Evolutionary conservation across 2,329 filamentous ascomycete species (phyloP), one percentile per base, ranked within the genome.

Genomic region (Bipolaris oryzae): DNA sequence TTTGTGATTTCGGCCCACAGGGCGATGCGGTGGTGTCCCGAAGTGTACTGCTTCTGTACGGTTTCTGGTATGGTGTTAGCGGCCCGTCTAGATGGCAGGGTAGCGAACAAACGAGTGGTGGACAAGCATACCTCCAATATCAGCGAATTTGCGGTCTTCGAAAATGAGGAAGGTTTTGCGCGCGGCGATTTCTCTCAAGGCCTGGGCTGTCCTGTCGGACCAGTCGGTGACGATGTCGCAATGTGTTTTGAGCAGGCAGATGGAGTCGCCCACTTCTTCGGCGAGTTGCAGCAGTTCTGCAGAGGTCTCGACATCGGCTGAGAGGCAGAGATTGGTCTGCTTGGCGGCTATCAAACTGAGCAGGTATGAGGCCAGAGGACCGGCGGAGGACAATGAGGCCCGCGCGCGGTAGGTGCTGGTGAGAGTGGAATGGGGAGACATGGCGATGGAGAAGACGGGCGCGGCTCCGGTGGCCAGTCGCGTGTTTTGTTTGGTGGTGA

Each of bases 181-280:
- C 63, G 72, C 70, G 2, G 80, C 77, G 41, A 84, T 76, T 35
- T 82, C 81, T 46, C 77, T 73, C 60, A 84, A 68, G 0, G 78
- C 76, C 55, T 77, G 66, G 16, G 82, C 81, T 1, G 84, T 86
- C 55, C 83, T 78, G 57, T 84, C 81, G 13, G 80, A 81, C 79
- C 85, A 87, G 72, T 87, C 85, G 60, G 82, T 80, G 63, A 87
- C 82, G 50, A 85, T 85, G 72, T 87, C 85, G 53, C 83, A 84
- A 67, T 87, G 84, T 4, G 86, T 84, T 72, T 87, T 85, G 53
- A 87, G 77, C 25, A 87, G 73, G 62, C 83, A 85, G 55, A 87
- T 87, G 58, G 82, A 80, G 62, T 86, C 84, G 57, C 85, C 85
- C 15, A 87, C 78, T 34, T 85, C 80, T 60, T 85, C 81, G 28